Conservation (phyloP, 2,329 filamentous ascomycete species). For the Fusarium keratoplasticum region DNA sequence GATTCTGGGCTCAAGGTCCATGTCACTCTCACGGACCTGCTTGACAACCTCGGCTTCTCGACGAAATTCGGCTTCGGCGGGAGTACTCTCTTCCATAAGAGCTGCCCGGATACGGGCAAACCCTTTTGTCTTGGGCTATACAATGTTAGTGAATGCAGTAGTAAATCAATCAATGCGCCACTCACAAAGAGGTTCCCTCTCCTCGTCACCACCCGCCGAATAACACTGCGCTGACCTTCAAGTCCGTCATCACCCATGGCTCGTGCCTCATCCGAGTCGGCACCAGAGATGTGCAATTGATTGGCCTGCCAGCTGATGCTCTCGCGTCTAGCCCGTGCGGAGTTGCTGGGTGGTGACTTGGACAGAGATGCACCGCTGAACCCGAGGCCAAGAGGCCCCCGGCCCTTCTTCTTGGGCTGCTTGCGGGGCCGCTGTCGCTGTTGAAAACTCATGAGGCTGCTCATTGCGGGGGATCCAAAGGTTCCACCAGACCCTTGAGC, state of each 20-base stretch:
- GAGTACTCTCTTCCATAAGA: constrained; percentile 86
- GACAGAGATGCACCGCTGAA: constrained; percentile 67
- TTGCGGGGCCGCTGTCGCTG: constrained; percentile 78
- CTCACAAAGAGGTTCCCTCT: constrained; percentile 88
- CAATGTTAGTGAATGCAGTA: constrained; percentile 43
- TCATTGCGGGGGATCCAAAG: constrained; percentile 77
- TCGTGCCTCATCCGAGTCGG: constrained; percentile 73
- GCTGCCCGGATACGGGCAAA: constrained; percentile 94
- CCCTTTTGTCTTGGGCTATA: constrained; percentile 91
- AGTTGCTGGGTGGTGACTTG: constrained; percentile 76
- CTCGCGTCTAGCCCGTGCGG: constrained; percentile 75
- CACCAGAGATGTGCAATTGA: constrained; percentile 84
- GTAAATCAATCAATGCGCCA: constrained; percentile 24
- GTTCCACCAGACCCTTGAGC: constrained; percentile 65
- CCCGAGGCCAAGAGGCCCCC: constrained; percentile 62
- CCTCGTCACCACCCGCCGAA: constrained; percentile 84
- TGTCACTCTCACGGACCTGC: constrained; percentile 91
- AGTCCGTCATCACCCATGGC: constrained; percentile 72
- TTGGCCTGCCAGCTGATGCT: constrained; percentile 93
- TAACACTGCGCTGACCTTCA: constrained; percentile 77
- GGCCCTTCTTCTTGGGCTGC: constrained; percentile 69
- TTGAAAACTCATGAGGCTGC: constrained; percentile 86
- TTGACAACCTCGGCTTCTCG: constrained; percentile 96
- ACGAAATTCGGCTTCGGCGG: constrained; percentile 87
- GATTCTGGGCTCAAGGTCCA: constrained; percentile 65